Evolutionary conservation across 768 basidiomycete species (phyloP).

Genomic region (Rhizopogon sp.): DNA sequence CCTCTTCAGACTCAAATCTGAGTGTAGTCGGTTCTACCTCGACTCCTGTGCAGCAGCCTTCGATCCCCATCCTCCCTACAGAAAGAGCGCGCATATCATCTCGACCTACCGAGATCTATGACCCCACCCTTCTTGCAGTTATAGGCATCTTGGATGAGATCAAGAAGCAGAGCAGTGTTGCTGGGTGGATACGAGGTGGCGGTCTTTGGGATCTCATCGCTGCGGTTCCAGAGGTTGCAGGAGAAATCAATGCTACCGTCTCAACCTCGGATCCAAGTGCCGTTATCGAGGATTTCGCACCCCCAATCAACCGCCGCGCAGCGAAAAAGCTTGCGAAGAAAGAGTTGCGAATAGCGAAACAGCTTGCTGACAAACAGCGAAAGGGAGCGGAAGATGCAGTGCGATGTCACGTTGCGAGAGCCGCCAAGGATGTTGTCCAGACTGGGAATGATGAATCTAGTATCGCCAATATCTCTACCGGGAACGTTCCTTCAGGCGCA

Average conservation of each 20-base stretch:
- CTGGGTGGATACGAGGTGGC: constrained; percentile 60
- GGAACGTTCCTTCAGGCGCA: constrained; percentile 4
- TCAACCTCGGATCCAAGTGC: neutral
- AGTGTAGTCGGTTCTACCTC: neutral
- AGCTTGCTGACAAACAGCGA: neutral
- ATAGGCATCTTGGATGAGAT: constrained; percentile 60
- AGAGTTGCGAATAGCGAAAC: neutral
- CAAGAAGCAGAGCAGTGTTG: constrained; percentile 57
- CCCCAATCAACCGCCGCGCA: neutral
- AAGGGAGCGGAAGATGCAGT: neutral
- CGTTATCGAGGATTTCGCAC: neutral
- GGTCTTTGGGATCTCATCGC: constrained; percentile 33
- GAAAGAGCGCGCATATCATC: neutral
- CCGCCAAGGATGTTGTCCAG: neutral
- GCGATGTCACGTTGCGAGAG: neutral
- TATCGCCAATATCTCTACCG: neutral
- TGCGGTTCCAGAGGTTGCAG: neutral
- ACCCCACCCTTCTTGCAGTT: constrained; percentile 55
- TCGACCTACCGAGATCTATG: constrained; percentile 25
- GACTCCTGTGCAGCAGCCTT: neutral
- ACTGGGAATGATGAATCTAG: constrained; percentile 14
- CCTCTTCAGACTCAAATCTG: constrained; percentile 3
- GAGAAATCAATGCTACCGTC: constrained; percentile 1
- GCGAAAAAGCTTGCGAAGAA: neutral
- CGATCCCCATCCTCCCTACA: neutral